Base-by-base conservation (phyloP, 768 basidiomycete genomes). In the Boletus reticuloceps region DNA sequence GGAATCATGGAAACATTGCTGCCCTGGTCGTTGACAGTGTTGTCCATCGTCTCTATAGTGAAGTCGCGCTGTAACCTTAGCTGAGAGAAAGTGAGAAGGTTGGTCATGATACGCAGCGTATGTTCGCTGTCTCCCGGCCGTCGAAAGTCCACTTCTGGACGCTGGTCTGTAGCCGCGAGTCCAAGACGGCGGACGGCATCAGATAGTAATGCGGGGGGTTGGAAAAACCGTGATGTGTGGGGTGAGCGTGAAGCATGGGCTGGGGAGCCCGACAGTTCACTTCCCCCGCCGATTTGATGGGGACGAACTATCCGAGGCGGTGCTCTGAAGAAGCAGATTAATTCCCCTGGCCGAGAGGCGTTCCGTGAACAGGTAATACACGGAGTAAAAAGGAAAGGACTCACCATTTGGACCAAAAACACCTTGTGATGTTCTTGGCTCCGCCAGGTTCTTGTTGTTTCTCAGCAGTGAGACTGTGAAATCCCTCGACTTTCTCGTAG, bases 361-460 rank as follows among this genome's bases (percentile, higher is more conserved):
- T 32, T 25, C 12, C 27, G 19, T 59, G 45, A 58, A 46, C 11
- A 50, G n/a, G 17, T 51, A n/a, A 43, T 50, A 53, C 16, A 41
- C 17, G 3, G 4, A 25, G 32, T 34, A 17, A 36, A 51, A 31
- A 25, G 9, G 4, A 25, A 39, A 27, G 8, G 5, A 65, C 77
- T 44, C 55, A 92, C 94, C 94, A 65, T 92, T 91, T 0, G 90
- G 89, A 1, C 93, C 90, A 75, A 95, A 96, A 0, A 86, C 81
- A 3, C 91, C 94, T 64, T 94, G 93, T 2, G 90, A 92, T 0
- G 89, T 91, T 57, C 90, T 75, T 2, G 92, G 88, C 68, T 94
- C 91, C 0, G 89, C 86, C 7, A 93, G 69, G 66, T 92, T 92
- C 71, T 91, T 89, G 61, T 85, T 79, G 47, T 78, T 83, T 47